Percentiles rank a stretch among this genome's conserved stretches.
phyloP scores from a whole-genome alignment of 1,284 basidiomycete genomes.

The Trichosporon sp. region DNA sequence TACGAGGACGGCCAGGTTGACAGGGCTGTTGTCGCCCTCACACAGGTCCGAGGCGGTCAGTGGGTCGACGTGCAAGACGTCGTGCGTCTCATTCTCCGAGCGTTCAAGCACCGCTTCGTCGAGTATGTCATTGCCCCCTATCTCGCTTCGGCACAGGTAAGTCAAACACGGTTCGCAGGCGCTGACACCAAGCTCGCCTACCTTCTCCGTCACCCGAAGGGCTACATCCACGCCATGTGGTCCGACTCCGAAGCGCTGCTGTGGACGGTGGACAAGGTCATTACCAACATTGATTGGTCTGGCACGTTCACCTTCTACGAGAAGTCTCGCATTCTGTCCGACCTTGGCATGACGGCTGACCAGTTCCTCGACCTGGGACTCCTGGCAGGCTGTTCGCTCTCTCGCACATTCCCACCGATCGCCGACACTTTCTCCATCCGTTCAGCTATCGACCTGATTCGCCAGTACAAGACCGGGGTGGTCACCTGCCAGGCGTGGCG shows the following conservation, averaged over 20 bases:
- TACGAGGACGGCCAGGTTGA: conserved; percentile 89
- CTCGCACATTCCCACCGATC: conserved; percentile 81
- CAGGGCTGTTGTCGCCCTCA: conserved; percentile 78
- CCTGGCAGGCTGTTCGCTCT: conserved; percentile 85
- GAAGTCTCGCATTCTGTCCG: conserved; percentile 74
- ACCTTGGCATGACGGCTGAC: conserved; percentile 77
- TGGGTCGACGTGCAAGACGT: conserved; percentile 75
- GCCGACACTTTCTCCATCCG: conserved; percentile 73
- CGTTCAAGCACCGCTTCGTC: conserved; percentile 92
- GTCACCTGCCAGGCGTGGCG: conserved; percentile 74
- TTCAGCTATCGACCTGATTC: conserved; percentile 82
- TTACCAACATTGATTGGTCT: conserved; percentile 79
- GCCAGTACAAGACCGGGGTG: conserved; percentile 83
- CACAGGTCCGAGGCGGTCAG: conserved; percentile 66
- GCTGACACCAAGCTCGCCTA: conserved; percentile 72
- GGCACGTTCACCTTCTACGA: conserved; percentile 79
- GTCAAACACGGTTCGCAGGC: conserved; percentile 25
- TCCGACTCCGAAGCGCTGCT: conserved; percentile 87
- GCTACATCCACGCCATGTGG: conserved; percentile 93
- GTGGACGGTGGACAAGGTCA: conserved; percentile 88
- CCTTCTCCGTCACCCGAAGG: conserved; percentile 87
- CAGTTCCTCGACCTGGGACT: conserved; percentile 95
- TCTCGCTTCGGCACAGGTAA: conserved; percentile 87
- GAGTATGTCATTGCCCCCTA: conserved; percentile 97
- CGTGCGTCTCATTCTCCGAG: conserved; percentile 85